A percentile compares a stretch with the other conserved stretches of the same genome.
Conservation (phyloP, 352 stramenopile species). For the Phytophthora pisi region DNA sequence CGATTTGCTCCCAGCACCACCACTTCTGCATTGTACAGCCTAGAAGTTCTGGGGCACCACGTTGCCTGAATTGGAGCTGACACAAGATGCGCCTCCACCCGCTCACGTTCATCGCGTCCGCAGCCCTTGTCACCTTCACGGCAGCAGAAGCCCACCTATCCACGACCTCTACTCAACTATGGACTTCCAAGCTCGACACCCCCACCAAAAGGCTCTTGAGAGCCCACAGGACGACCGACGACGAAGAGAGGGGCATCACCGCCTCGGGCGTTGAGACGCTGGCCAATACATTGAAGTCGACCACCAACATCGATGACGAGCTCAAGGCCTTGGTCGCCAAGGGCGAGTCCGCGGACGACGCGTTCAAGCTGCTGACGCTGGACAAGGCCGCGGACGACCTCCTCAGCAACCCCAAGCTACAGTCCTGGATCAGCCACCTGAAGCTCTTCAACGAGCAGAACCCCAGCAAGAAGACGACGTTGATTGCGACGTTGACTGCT, state of each 20-base stretch:
- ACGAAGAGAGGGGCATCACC: slow-evolving; percentile 12
- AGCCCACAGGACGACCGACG: background rate
- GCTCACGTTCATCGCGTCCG: background rate
- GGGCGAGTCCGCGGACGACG: slow-evolving; percentile 14
- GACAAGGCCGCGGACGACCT: slow-evolving; percentile 16
- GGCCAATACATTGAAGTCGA: slow-evolving; percentile 13
- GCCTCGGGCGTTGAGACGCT: background rate
- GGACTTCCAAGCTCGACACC: background rate
- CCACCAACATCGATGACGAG: slow-evolving; percentile 8
- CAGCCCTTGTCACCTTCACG: background rate
- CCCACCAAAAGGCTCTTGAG: background rate
- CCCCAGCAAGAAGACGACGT: slow-evolving; percentile 12
- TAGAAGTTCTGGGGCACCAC: too few relatives aligned
- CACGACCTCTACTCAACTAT: background rate
- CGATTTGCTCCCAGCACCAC: background rate
- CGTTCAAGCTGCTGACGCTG: slow-evolving; percentile 12
- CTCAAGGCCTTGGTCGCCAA: slow-evolving; percentile 15
- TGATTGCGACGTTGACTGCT: background rate
- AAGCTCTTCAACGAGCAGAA: slow-evolving; percentile 17
- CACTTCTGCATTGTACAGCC: background rate
- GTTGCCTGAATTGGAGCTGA: too few relatives aligned
- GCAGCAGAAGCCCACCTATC: background rate
- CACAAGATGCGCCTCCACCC: background rate
- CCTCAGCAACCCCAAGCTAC: slow-evolving; percentile 7
- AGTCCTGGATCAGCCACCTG: slow-evolving; percentile 9